Conservation (phyloP, 2,329 filamentous ascomycete species). For the Microsporum canis region DNA sequence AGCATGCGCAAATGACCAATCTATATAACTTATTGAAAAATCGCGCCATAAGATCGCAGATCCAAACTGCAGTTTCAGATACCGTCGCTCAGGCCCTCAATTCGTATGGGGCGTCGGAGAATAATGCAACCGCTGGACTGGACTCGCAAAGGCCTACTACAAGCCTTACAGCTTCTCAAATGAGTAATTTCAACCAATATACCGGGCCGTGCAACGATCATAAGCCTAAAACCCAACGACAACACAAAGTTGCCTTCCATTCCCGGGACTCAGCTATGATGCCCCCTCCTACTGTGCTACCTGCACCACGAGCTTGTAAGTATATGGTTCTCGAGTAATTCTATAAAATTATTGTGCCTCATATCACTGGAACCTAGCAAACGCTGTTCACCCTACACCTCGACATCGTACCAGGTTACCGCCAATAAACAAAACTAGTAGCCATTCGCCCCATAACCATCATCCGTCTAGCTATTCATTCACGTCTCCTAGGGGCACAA, state of each 20-base stretch:
- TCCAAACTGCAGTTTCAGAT: conserved; percentile 46
- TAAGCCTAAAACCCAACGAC: conserved; percentile 29
- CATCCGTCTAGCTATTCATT: not conserved
- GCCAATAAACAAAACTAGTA: not conserved
- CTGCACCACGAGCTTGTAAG: conserved; percentile 20
- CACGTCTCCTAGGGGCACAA: not conserved
- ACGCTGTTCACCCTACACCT: conserved; percentile 9
- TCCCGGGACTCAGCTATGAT: conserved; percentile 19
- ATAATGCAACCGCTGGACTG: conserved; percentile 11
- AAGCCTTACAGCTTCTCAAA: conserved; percentile 19
- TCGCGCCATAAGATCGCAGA: conserved; percentile 43
- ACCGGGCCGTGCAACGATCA: conserved; percentile 16
- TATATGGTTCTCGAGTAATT: not conserved
- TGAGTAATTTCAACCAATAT: conserved; percentile 16
- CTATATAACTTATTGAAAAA: conserved; percentile 47
- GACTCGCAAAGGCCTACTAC: conserved; percentile 13
- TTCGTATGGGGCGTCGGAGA: conserved; percentile 20
- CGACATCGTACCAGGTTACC: conserved; percentile 14
- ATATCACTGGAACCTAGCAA: conserved; percentile 7
- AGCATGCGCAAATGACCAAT: conserved; percentile 55
- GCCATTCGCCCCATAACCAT: not conserved
- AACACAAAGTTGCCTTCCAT: conserved; percentile 28
- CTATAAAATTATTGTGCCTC: not conserved
- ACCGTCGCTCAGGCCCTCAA: conserved; percentile 39
- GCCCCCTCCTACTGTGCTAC: conserved; percentile 21